A percentile compares a stretch with the other conserved stretches of the same genome.
These are phyloP conservation scores for Sarocladium oryzae DNA, from an alignment of 2,329 filamentous ascomycete genomes.

Conservation along the genomic window DNA sequence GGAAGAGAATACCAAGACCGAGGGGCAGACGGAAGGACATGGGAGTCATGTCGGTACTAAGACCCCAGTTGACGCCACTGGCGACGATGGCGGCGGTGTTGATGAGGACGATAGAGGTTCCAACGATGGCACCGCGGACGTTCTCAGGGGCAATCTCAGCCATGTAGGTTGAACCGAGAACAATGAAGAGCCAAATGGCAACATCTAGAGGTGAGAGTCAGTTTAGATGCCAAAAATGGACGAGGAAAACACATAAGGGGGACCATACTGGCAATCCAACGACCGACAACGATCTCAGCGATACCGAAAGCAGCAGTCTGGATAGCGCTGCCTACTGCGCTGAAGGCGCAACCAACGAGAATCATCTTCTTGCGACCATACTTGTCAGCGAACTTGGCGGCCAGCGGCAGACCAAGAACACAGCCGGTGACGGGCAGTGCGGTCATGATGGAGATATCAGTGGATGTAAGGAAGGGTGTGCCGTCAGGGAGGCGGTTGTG, in stretches of 20 bases:
- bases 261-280: constrained; percentile 4
- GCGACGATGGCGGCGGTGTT: constrained; percentile 42
- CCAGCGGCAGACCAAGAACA: background rate
- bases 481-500: background rate
- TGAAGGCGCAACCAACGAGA: background rate
- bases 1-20: constrained; percentile 38
- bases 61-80: constrained; percentile 31
- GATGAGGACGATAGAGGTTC: constrained; percentile 42
- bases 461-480: background rate
- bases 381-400: constrained; percentile 1
- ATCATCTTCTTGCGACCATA: constrained; percentile 7
- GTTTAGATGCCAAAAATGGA: no score
- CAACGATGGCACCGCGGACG: constrained; percentile 39
- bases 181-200: constrained; percentile 6
- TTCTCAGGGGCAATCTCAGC: constrained; percentile 41
- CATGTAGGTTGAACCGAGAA: constrained; percentile 20
- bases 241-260: background rate
- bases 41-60: constrained; percentile 17
- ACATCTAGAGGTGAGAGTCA: background rate
- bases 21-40: constrained; percentile 34
- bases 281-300: constrained; percentile 1
- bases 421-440: background rate
- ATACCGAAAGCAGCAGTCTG: constrained; percentile 4
- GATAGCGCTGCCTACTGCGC: constrained; percentile 1
- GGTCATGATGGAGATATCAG: constrained; percentile 5